Conservation (phyloP, 139 green algal genomes). For the Cymbomonas tetramitiformis region DNA sequence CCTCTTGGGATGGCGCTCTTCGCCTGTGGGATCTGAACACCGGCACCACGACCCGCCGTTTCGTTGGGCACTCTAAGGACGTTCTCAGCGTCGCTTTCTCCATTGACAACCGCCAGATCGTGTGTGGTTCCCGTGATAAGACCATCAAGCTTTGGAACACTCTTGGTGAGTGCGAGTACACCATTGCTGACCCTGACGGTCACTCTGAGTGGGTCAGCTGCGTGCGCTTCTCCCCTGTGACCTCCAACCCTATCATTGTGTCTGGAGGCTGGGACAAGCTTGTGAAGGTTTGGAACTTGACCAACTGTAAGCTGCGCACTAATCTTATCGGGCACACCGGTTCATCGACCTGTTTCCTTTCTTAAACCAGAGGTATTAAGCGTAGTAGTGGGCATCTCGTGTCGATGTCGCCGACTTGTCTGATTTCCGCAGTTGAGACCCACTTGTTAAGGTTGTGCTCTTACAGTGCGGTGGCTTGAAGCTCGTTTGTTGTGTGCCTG, state of each 20-base stretch:
- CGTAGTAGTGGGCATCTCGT: no score
- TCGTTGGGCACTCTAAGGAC: slow-evolving; percentile 96
- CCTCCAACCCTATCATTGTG: slow-evolving; percentile 90
- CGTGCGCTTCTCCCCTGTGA: slow-evolving; percentile 94
- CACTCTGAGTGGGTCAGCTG: slow-evolving; percentile 94
- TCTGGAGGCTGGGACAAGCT: slow-evolving; percentile 96
- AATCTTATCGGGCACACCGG: slow-evolving; percentile 89
- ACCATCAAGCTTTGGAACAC: slow-evolving; percentile 98
- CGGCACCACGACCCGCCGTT: slow-evolving; percentile 87
- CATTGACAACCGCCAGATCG: slow-evolving; percentile 99
- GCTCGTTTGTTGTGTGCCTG: no score
- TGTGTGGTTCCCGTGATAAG: slow-evolving; percentile 86
- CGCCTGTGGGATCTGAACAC: slow-evolving; percentile 97
- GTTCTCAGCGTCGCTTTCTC: slow-evolving; percentile 96
- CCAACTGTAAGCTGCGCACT: slow-evolving; percentile 94
- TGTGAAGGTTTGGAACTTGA: slow-evolving; percentile 96
- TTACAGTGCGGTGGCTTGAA: no score
- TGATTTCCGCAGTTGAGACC: no score
- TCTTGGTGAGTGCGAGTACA: slow-evolving; percentile 99
- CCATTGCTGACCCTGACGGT: slow-evolving; percentile 78
- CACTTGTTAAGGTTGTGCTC: no score
- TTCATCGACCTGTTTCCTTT: no score
- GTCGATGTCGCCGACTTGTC: no score
- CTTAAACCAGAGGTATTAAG: no score
- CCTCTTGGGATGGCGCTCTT: slow-evolving; percentile 94